phyloP scores from a whole-genome alignment of 2,329 filamentous ascomycete genomes.

The Lecanicillium sp. region DNA sequence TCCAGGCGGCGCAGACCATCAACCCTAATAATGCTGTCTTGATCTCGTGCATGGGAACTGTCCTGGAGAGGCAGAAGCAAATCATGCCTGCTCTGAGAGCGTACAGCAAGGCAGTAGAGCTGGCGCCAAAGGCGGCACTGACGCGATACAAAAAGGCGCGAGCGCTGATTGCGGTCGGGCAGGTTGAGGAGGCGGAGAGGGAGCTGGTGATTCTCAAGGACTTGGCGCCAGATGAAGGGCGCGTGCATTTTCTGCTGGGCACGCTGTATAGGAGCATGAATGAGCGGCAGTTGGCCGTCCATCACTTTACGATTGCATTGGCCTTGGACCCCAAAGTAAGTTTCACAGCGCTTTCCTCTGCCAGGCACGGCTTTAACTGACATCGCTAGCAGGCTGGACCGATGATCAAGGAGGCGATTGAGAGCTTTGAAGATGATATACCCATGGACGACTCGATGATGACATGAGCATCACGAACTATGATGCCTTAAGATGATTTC shows the following conservation, averaged over 20 bases:
- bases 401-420: slow-evolving; percentile 94
- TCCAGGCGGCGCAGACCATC: slow-evolving; percentile 77
- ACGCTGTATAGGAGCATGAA: slow-evolving; percentile 69
- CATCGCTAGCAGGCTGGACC: slow-evolving; percentile 61
- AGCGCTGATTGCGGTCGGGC: slow-evolving; percentile 68
- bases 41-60: slow-evolving; percentile 84
- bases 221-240: slow-evolving; percentile 86
- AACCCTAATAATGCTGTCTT: slow-evolving; percentile 92
- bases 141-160: slow-evolving; percentile 91
- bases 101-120: slow-evolving; percentile 73
- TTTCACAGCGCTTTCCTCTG: slow-evolving; percentile 5
- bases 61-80: slow-evolving; percentile 83
- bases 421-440: slow-evolving; percentile 76
- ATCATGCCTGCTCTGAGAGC: slow-evolving; percentile 69
- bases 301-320: slow-evolving; percentile 88
- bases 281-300: slow-evolving; percentile 73
- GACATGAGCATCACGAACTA: slow-evolving; percentile 34
- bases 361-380: background rate
- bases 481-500: slow-evolving; percentile 10
- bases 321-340: slow-evolving; percentile 93
- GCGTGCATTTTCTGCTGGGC: slow-evolving; percentile 90
- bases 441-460: slow-evolving; percentile 62
- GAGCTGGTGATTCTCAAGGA: slow-evolving; percentile 88
- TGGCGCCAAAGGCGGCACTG: slow-evolving; percentile 74
- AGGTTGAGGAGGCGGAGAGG: slow-evolving; percentile 62